These are phyloP conservation scores for Pleurotus platypus DNA, from an alignment of 768 basidiomycete genomes.

Conservation along the genomic window DNA sequence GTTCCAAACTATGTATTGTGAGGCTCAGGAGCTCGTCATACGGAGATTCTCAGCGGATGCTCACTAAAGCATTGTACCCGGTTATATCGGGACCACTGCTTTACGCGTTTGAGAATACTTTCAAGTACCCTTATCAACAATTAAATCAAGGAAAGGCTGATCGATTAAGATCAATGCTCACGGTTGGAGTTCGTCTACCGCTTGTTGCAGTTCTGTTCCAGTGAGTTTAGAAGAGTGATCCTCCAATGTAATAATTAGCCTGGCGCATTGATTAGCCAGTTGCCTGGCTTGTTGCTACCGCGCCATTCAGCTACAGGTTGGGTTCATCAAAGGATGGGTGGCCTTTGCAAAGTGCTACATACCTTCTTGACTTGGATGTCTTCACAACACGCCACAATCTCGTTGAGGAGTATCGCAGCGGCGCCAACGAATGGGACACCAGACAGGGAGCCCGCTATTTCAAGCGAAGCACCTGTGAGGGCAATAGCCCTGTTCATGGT, in stretches of 20 bases:
- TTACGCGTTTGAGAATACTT: slow-evolving; percentile 33
- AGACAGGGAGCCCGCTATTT: slow-evolving; percentile 38
- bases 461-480: slow-evolving; percentile 17
- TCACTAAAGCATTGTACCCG: slow-evolving; percentile 35
- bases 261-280: slow-evolving; percentile 37
- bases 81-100: slow-evolving; percentile 35
- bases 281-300: slow-evolving; percentile 37
- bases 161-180: slow-evolving; percentile 20
- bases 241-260: slow-evolving; percentile 32
- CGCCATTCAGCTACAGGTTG: slow-evolving; percentile 1
- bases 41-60: slow-evolving; percentile 9
- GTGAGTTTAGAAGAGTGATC: slow-evolving; percentile 35
- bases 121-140: slow-evolving; percentile 33
- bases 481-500: slow-evolving; percentile 3
- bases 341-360: slow-evolving; percentile 6
- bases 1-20: slow-evolving; percentile 33
- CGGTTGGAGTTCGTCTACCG: slow-evolving; percentile 41
- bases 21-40: neutral
- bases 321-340: neutral
- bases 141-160: neutral
- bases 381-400: slow-evolving; percentile 42
- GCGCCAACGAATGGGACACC: slow-evolving; percentile 45
- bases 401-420: slow-evolving; percentile 37
- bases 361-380: slow-evolving; percentile 51
- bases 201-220: slow-evolving; percentile 34